Evolutionary conservation across 2,329 filamentous ascomycete species (phyloP).

Genomic region (Pseudogymnoascus sp.): DNA sequence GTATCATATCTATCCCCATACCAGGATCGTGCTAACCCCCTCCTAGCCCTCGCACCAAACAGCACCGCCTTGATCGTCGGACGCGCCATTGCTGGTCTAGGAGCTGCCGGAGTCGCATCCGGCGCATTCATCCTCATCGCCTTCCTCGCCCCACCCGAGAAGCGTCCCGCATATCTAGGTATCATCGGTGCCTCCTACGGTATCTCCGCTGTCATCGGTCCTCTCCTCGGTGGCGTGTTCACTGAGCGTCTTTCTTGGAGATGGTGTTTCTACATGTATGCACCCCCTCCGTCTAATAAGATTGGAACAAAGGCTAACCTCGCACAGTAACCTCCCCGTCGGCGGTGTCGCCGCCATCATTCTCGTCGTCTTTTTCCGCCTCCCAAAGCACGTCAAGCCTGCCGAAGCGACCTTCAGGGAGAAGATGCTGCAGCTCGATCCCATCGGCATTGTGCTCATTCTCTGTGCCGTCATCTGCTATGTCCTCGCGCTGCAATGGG

Average conservation of each 20-base stretch:
- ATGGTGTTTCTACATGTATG: constrained; percentile 34
- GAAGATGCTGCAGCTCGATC: constrained; percentile 43
- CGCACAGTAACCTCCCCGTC: constrained; percentile 36
- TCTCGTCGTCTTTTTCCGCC: constrained; percentile 37
- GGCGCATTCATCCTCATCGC: constrained; percentile 38
- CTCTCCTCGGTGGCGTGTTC: constrained; percentile 32
- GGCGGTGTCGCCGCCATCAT: constrained; percentile 34
- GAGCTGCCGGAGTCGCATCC: constrained; percentile 26
- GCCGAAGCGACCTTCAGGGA: constrained; percentile 32
- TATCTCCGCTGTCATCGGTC: constrained; percentile 27
- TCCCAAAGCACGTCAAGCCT: constrained; percentile 34
- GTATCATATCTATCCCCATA: background rate
- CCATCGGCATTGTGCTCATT: constrained; percentile 37
- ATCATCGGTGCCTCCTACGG: constrained; percentile 27
- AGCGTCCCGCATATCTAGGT: constrained; percentile 30
- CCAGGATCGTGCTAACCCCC: background rate
- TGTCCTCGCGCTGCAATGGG: constrained; percentile 42
- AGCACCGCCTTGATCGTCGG: constrained; percentile 31
- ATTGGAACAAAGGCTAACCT: background rate
- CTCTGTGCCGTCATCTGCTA: constrained; percentile 38
- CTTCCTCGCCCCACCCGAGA: constrained; percentile 25
- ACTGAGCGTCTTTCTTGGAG: constrained; percentile 33
- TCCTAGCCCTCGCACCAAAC: constrained; percentile 25
- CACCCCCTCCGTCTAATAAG: too few relatives aligned
- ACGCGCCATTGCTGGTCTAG: constrained; percentile 28